Base-by-base conservation (phyloP, 129 eudicot genomes). In the Artemisia annua region DNA sequence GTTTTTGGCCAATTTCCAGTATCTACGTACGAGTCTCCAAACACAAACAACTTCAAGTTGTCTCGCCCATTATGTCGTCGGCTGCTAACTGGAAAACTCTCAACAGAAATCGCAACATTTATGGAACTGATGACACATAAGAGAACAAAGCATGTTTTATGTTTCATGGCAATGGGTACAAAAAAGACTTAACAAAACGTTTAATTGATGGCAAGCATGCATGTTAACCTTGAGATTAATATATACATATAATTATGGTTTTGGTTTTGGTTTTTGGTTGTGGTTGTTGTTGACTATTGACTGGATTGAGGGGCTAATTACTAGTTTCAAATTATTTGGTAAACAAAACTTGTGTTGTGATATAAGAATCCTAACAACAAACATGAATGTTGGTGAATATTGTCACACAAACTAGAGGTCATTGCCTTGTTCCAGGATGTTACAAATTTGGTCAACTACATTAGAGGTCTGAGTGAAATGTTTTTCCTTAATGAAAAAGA, bases 1-100 rank as follows among this genome's bases (percentile, higher is more conserved):
- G 89, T 22, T 49, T 71, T 76, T 18, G 83, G 84, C 81, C 79
- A 72, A 48, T 90, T 90, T 44, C 96, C 96, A 0, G 93, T 83
- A 70, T 90, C 96, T 1, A 77, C 96, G 49, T 90, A 90, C 12
- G 96, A 87, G 72, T 87, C 96, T 32, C 92, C 96, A 18, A 89
- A 89, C 63, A 87, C 96, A 77, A 89, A 87, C 22, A 89, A 51
- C 79, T 80, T 89, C 71, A 76, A 77, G 2, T 52, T 44, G 14
- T 35, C 66, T 59, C 16, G 48, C 50, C 24, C 15, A 55, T 60
- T 54, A 58, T 58, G 66, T 6, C 26, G 16, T 1, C 4, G 32
- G 17, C 39, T 59, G 66, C 66, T 32, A 13, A 57, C n/a, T 5
- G 39, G 7, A 70, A 35, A 30, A 46, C 13, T 64, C 6, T 50